phyloP scores from a whole-genome alignment of 2,329 filamentous ascomycete genomes.

The Coniochaeta hoffmannii region DNA sequence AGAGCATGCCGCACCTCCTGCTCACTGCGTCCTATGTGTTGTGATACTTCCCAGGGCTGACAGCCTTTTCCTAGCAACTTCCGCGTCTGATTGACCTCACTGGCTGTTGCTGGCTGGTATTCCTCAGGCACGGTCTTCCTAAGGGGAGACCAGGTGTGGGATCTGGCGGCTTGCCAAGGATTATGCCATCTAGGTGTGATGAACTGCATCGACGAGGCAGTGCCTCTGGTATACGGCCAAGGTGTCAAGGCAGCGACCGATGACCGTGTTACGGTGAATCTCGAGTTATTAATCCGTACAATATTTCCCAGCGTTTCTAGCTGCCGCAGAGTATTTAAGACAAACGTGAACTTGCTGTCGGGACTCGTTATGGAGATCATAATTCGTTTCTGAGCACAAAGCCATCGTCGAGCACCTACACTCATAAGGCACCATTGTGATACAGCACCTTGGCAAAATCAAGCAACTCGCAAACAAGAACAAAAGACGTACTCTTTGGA shows the following conservation, averaged over 20 bases:
- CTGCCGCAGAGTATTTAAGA: no score
- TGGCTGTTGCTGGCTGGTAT: not conserved
- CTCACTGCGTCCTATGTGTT: not conserved
- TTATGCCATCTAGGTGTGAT: not conserved
- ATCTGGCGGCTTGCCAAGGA: not conserved
- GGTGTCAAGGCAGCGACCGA: not conserved
- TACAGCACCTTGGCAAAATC: no score
- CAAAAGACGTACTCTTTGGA: no score
- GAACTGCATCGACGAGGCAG: not conserved
- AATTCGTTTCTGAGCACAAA: no score
- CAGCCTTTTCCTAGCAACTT: not conserved
- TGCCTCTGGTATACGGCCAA: not conserved
- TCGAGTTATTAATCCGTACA: no score
- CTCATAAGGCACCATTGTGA: no score
- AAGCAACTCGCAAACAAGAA: no score
- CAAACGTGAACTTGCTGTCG: no score
- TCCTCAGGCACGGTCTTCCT: not conserved
- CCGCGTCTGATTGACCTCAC: not conserved
- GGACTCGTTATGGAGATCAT: no score
- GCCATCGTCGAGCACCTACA: no score
- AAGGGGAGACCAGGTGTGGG: not conserved
- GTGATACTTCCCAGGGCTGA: not conserved
- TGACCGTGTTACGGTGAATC: not conserved
- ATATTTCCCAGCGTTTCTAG: no score
- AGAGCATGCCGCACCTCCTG: not conserved